Conservation (phyloP, 805 yeast species). For the Vanderwaltozyma polyspora region DNA sequence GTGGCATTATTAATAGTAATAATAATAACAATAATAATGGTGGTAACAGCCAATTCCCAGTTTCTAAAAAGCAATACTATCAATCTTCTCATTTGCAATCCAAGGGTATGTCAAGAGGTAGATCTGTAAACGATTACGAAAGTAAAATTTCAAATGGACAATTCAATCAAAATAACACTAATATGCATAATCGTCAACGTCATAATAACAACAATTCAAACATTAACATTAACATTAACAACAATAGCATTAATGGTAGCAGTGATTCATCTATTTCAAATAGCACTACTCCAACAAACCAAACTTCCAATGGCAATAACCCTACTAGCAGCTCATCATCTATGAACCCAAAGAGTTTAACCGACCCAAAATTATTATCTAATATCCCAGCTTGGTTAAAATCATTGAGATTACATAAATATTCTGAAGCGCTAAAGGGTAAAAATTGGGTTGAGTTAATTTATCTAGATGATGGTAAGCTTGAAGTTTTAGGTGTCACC, state of each 20-base stretch:
- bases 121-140: constrained; percentile 1
- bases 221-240: constrained; percentile 10
- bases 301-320: neutral
- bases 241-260: constrained; percentile 3
- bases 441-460: constrained; percentile 73
- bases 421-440: constrained; percentile 71
- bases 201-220: neutral
- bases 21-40: neutral
- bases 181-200: neutral
- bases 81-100: neutral
- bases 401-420: constrained; percentile 81
- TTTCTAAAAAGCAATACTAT: neutral
- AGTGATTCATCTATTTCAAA: constrained; percentile 1
- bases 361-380: constrained; percentile 43
- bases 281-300: constrained; percentile 16
- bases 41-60: too few relatives aligned
- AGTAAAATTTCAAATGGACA: neutral
- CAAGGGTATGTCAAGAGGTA: neutral
- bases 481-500: constrained; percentile 73
- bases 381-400: constrained; percentile 92
- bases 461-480: constrained; percentile 51
- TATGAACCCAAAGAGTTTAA: constrained; percentile 39
- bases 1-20: neutral
- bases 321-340: constrained; percentile 19
- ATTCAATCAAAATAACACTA: neutral